A percentile compares a stretch with the other conserved stretches of the same genome.
These are phyloP conservation scores for Bipolaris sorokiniana DNA, from an alignment of 2,329 filamentous ascomycete genomes.

Conservation along the genomic window DNA sequence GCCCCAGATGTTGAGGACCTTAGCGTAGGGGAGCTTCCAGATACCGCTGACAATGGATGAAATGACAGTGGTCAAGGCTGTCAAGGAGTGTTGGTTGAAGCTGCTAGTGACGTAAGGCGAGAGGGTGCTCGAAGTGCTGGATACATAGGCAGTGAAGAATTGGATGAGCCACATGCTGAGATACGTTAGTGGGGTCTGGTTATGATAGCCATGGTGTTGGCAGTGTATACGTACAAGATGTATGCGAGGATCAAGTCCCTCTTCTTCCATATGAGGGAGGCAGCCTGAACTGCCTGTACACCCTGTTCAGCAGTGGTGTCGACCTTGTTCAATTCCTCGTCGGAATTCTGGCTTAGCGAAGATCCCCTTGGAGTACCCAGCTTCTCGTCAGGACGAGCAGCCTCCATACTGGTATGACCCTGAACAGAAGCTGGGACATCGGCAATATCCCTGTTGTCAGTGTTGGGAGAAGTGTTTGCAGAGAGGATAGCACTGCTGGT, in stretches of 20 bases:
- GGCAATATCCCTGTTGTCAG: conserved; percentile 34
- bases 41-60: conserved; percentile 49
- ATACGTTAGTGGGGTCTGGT: conserved; percentile 15
- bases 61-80: conserved; percentile 48
- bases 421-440: conserved; percentile 38
- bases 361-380: conserved; percentile 28
- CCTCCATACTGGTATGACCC: conserved; percentile 38
- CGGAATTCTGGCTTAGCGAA: conserved; percentile 22
- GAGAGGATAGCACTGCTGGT: conserved; percentile 36
- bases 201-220: not conserved
- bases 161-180: conserved; percentile 49
- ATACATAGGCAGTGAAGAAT: conserved; percentile 57
- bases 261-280: conserved; percentile 38
- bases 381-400: conserved; percentile 35
- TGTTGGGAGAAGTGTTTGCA: conserved; percentile 20
- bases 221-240: conserved; percentile 29
- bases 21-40: conserved; percentile 51
- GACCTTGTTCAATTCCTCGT: conserved; percentile 42
- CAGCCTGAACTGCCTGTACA: conserved; percentile 40
- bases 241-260: conserved; percentile 37
- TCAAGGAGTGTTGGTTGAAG: conserved; percentile 47
- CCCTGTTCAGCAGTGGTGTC: conserved; percentile 38
- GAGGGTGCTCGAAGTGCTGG: conserved; percentile 50
- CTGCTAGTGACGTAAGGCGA: conserved; percentile 51
- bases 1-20: conserved; percentile 54